Conservation (phyloP, 1,139 yeast genomes). For the Spathaspora jeffriesii region DNA sequence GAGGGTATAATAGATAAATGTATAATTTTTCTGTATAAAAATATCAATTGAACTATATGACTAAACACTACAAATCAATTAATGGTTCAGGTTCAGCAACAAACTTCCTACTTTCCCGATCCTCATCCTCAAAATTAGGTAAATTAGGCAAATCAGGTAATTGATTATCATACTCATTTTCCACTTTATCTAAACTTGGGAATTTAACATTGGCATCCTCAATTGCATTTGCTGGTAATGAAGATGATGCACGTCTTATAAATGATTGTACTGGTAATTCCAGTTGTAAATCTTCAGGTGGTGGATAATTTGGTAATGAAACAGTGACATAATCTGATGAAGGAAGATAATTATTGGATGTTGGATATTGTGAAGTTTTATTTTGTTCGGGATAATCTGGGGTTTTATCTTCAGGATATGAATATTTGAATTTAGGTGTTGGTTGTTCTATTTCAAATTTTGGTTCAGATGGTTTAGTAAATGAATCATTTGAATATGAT, state of each 20-base stretch:
- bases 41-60: background rate
- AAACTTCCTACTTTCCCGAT: constrained; percentile 10
- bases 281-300: constrained; percentile 13
- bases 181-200: constrained; percentile 21
- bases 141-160: constrained; percentile 11
- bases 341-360: constrained; percentile 11
- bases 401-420: constrained; percentile 1
- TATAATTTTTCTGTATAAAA: background rate
- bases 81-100: constrained; percentile 35
- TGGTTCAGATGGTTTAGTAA: constrained; percentile 11
- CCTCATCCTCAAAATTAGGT: constrained; percentile 10
- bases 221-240: constrained; percentile 15
- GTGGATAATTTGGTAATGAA: constrained; percentile 14
- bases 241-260: constrained; percentile 13
- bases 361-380: constrained; percentile 7
- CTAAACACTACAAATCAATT: constrained; percentile 32
- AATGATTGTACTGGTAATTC: constrained; percentile 11
- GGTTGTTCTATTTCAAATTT: constrained; percentile 7
- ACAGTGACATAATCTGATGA: constrained; percentile 9
- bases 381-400: constrained; percentile 4
- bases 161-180: constrained; percentile 10
- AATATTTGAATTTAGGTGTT: constrained; percentile 5
- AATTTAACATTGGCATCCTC: constrained; percentile 20
- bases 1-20: no score
- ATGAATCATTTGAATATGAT: constrained; percentile 6